These are phyloP conservation scores for Aquanectria penicillioides DNA, from an alignment of 2,329 filamentous ascomycete species.

Conservation along the genomic window DNA sequence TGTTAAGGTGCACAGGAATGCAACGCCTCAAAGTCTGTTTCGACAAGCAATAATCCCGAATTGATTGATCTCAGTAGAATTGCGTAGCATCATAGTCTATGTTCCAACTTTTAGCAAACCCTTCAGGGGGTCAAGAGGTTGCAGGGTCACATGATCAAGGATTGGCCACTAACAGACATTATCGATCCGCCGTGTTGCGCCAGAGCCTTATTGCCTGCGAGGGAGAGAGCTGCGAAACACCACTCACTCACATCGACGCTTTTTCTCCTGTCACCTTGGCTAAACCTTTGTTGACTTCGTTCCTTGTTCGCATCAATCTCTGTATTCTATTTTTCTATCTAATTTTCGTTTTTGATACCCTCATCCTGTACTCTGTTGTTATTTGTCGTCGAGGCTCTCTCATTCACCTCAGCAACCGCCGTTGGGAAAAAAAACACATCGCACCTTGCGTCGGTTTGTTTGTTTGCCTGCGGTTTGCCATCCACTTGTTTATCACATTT, in stretches of 20 bases:
- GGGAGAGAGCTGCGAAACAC: conserved; percentile 30
- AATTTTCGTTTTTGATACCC: conserved; percentile 2
- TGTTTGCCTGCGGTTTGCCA: neutral
- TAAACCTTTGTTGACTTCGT: neutral
- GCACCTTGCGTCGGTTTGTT: too few species aligned
- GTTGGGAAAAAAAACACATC: neutral
- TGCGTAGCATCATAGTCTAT: neutral
- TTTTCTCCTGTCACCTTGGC: conserved; percentile 24
- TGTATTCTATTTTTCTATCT: neutral
- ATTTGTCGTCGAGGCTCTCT: neutral
- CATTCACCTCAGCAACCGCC: conserved; percentile 7
- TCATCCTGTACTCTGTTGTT: neutral
- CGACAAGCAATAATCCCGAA: neutral
- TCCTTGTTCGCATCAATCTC: neutral
- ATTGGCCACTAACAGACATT: conserved; percentile 36
- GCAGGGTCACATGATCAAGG: neutral
- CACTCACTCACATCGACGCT: conserved; percentile 11
- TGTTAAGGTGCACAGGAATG: conserved; percentile 38
- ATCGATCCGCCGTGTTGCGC: conserved; percentile 40
- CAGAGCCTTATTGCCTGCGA: conserved; percentile 32
- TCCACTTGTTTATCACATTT: neutral
- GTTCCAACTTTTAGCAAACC: neutral
- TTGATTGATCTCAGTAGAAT: too few species aligned
- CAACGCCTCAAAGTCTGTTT: neutral
- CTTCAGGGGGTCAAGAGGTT: neutral